Conservation (phyloP, 1,284 basidiomycete genomes). For the Tilletia horrida region DNA sequence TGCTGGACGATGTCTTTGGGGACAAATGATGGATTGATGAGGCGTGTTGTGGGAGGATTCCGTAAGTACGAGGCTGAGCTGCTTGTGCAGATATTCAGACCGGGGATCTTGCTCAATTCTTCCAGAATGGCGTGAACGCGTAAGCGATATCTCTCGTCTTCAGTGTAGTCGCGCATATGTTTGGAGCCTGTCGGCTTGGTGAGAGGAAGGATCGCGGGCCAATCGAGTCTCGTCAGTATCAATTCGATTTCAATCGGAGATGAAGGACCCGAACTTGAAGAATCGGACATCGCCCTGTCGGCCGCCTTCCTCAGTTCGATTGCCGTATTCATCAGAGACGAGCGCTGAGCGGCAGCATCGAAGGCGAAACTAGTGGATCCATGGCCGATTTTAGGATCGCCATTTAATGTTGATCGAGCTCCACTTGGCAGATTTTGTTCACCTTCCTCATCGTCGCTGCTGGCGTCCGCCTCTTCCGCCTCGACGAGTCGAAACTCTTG, state of each 20-base stretch:
- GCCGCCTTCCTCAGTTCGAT: slow-evolving; percentile 31
- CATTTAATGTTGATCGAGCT: not conserved
- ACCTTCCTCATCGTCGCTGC: slow-evolving; percentile 23
- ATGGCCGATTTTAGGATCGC: not conserved
- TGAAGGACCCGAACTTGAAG: not conserved
- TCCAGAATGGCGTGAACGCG: slow-evolving; percentile 20
- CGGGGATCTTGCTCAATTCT: slow-evolving; percentile 19
- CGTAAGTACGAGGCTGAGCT: slow-evolving; percentile 11
- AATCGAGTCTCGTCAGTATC: slow-evolving; percentile 33
- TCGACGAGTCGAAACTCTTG: slow-evolving; percentile 36
- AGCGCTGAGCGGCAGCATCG: slow-evolving; percentile 32
- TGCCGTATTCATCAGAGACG: slow-evolving; percentile 30
- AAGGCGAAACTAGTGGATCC: not conserved
- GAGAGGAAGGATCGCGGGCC: slow-evolving; percentile 9
- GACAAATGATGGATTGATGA: not conserved
- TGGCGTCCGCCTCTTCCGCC: slow-evolving; percentile 39
- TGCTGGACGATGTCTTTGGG: not conserved
- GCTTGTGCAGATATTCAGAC: slow-evolving; percentile 24
- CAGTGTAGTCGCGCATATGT: slow-evolving; percentile 29
- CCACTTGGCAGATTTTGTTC: not conserved
- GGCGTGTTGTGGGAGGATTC: not conserved
- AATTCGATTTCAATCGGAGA: slow-evolving; percentile 28
- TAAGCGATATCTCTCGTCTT: slow-evolving; percentile 20
- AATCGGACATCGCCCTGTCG: slow-evolving; percentile 22
- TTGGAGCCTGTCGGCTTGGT: slow-evolving; percentile 14